Evolutionary conservation across 306 rosid genomes (phyloP), one percentile per base, ranked within the genome.

Genomic region (Castanea crenata): DNA sequence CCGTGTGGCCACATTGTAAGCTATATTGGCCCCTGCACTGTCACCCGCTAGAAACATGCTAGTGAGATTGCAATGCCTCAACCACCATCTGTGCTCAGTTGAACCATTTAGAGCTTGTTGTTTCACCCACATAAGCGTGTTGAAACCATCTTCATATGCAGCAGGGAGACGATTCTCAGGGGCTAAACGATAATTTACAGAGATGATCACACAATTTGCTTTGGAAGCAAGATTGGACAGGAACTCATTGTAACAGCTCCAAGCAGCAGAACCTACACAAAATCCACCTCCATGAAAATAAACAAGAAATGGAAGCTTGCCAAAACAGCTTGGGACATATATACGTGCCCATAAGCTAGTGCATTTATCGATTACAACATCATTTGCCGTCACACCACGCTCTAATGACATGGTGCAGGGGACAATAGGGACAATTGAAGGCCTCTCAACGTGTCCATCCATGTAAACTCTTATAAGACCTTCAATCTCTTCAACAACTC

Each of bases 221-320:
- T 90, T 89, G 23, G 72, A 73, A 86, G 89, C 77, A 59, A 94
- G 90, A 55, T 80, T 79, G 76, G 85, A 67, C 65, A 94, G 78
- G 82, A 94, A 94, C 31, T 91, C 92, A 51, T 92, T 94, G 88
- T 92, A 94, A 79, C 97, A 91, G 65, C 86, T 87, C 97, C 99
- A 94, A 31, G 97, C 84, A 44, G 95, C 92, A 16, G 97, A 94
- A 61, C 97, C 99, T 67, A 92, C 87, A 69, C 99, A 94, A 67
- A 94, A 94, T n/a, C 99, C 99, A 23, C 97, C 97, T 20, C 97
- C 97, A 34, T 94, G 97, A 85, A 92, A 94, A 85, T 91, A 94
- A 69, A 94, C 84, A 63, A 94, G 74, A 84, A 91, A 56, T 14
- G 97, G 92, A 73, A 83, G 82, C 73, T 54, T 74, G 57, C 76